Conservation (phyloP, 495 filamentous ascomycete genomes). For the Sporormia fimetaria region DNA sequence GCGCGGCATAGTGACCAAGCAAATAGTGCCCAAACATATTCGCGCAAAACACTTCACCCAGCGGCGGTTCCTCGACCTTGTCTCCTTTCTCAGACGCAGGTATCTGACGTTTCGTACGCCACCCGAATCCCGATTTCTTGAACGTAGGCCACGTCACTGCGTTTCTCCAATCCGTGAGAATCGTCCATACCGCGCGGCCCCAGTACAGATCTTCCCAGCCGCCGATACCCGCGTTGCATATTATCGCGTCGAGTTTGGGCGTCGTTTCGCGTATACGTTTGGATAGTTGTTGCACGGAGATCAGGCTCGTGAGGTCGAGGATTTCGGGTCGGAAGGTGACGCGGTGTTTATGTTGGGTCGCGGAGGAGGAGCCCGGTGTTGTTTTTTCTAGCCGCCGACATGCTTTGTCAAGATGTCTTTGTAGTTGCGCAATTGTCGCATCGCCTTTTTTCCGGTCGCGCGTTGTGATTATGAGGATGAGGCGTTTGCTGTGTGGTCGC, state of each 20-base stretch:
- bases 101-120: slow-evolving; percentile 36
- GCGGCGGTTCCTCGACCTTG: slow-evolving; percentile 38
- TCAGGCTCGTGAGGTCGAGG: slow-evolving; percentile 46
- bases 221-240: slow-evolving; percentile 87
- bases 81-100: slow-evolving; percentile 4
- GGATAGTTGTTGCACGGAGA: slow-evolving; percentile 44
- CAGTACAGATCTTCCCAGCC: slow-evolving; percentile 75
- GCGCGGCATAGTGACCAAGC: slow-evolving; percentile 65
- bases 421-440: slow-evolving; percentile 45
- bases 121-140: slow-evolving; percentile 55
- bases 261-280: slow-evolving; percentile 33
- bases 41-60: slow-evolving; percentile 76
- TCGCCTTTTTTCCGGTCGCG: slow-evolving; percentile 49
- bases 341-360: slow-evolving; percentile 36
- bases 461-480: slow-evolving; percentile 57
- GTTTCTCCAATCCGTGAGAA: slow-evolving; percentile 54
- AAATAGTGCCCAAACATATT: slow-evolving; percentile 96
- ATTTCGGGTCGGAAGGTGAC: slow-evolving; percentile 36
- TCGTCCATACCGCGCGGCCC: slow-evolving; percentile 45
- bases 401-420: slow-evolving; percentile 39
- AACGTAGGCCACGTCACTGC: slow-evolving; percentile 67
- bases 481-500: slow-evolving; percentile 48
- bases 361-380: slow-evolving; percentile 42
- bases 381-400: slow-evolving; percentile 30
- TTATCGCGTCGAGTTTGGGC: slow-evolving; percentile 63